Conservation (phyloP, 345 rosid species). For the Boechera retrofracta region DNA sequence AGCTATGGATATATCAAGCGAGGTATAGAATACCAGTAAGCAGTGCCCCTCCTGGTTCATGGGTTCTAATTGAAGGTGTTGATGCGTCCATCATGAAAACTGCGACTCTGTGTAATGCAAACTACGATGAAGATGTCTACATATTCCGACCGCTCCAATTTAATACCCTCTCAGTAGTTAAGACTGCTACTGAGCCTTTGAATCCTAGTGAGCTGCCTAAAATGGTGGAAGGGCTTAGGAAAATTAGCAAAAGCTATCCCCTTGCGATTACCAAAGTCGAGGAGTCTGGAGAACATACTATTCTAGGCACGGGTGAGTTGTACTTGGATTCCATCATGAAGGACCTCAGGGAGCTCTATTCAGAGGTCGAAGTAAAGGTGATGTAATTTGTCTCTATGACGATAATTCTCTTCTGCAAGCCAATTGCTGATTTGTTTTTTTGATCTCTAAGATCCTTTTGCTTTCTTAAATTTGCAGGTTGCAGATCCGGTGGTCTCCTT, state of each 20-base stretch:
- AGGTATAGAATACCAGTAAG: slow-evolving; percentile 89
- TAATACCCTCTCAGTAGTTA: slow-evolving; percentile 94
- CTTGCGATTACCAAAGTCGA: slow-evolving; percentile 96
- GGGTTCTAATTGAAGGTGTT: slow-evolving; percentile 97
- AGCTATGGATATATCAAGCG: slow-evolving; percentile 94
- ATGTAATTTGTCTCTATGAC: neutral
- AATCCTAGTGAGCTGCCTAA: slow-evolving; percentile 98
- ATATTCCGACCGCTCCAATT: slow-evolving; percentile 90
- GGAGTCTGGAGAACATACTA: slow-evolving; percentile 98
- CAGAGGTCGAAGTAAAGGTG: slow-evolving; percentile 99
- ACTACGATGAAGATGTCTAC: slow-evolving; percentile 79
- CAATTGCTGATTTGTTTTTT: slow-evolving; percentile 15
- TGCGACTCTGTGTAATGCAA: slow-evolving; percentile 80
- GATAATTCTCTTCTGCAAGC: slow-evolving; percentile 20
- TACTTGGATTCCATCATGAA: slow-evolving; percentile 97
- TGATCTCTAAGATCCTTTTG: slow-evolving; percentile 19
- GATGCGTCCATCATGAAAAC: slow-evolving; percentile 98
- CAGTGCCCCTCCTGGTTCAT: slow-evolving; percentile 97
- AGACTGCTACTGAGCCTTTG: slow-evolving; percentile 98
- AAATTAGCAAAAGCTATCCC: slow-evolving; percentile 98
- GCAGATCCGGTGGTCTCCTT: slow-evolving; percentile 99
- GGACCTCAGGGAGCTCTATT: slow-evolving; percentile 96
- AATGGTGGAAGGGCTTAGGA: slow-evolving; percentile 99
- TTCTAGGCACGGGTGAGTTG: slow-evolving; percentile 94
- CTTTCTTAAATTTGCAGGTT: slow-evolving; percentile 57